These are phyloP conservation scores for Melaleuca alternifolia DNA, from an alignment of 345 rosid species.

Conservation along the genomic window DNA sequence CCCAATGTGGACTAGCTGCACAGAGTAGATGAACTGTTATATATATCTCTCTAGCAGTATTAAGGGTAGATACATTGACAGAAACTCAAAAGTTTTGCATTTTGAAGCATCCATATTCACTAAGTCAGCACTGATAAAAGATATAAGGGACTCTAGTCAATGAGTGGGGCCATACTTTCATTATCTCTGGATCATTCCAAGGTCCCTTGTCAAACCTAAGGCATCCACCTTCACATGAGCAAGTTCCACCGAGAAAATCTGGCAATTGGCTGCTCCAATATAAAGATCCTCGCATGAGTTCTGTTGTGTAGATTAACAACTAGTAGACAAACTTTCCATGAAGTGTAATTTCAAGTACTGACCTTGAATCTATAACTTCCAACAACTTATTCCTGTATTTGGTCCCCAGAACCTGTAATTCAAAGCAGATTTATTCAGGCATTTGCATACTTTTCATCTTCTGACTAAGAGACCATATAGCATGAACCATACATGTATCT, in stretches of 20 bases:
- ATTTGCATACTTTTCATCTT: neutral
- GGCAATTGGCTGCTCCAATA: slow-evolving; percentile 73
- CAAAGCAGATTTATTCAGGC: slow-evolving; percentile 6
- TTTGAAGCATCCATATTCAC: neutral
- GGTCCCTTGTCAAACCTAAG: slow-evolving; percentile 81
- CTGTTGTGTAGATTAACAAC: neutral
- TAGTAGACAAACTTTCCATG: neutral
- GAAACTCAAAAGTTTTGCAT: neutral
- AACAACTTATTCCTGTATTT: slow-evolving; percentile 60
- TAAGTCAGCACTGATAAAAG: neutral
- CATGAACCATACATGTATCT: slow-evolving; percentile 55
- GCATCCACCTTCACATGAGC: slow-evolving; percentile 86
- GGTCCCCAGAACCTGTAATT: slow-evolving; percentile 68
- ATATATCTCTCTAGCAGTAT: neutral
- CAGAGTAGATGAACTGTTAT: neutral
- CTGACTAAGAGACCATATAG: neutral
- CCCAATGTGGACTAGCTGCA: slow-evolving; percentile 58
- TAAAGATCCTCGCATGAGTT: slow-evolving; percentile 3
- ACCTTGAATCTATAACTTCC: slow-evolving; percentile 83
- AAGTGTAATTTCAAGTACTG: slow-evolving; percentile 3
- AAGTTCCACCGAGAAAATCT: slow-evolving; percentile 87
- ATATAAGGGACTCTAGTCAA: neutral
- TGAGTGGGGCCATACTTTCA: slow-evolving; percentile 49
- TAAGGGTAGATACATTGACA: neutral
- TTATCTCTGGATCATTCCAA: slow-evolving; percentile 78